These are phyloP conservation scores for Dictyophora rubrovolvata DNA, from an alignment of 768 basidiomycete species.

Conservation along the genomic window DNA sequence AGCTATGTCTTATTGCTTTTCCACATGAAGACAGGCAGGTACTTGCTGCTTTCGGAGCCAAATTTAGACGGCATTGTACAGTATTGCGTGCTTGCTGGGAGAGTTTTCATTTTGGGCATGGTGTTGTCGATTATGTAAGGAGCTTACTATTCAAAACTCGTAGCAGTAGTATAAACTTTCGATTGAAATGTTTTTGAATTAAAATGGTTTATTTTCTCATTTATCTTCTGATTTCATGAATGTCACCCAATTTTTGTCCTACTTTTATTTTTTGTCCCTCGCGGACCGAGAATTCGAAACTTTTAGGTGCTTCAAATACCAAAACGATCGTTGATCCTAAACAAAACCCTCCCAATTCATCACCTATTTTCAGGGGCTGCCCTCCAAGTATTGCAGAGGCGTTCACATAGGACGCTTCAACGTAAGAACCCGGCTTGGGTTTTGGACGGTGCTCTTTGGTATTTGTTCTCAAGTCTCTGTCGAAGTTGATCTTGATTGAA, in stretches of 20 bases:
- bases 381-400: slow-evolving; percentile 79
- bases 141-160: too few species aligned
- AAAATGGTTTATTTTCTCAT: too few species aligned
- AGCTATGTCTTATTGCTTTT: neutral
- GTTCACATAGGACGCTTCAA: slow-evolving; percentile 82
- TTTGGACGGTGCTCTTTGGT: slow-evolving; percentile 47
- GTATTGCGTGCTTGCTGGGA: neutral
- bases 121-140: too few species aligned
- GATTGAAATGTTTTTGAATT: too few species aligned
- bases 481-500: slow-evolving; percentile 92
- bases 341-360: slow-evolving; percentile 97
- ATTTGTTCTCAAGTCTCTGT: slow-evolving; percentile 87
- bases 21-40: neutral
- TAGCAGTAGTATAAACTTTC: too few species aligned
- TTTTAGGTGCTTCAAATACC: slow-evolving; percentile 86
- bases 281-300: slow-evolving; percentile 69
- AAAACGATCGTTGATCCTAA: slow-evolving; percentile 93
- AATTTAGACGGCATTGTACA: neutral
- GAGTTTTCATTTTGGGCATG: too few species aligned
- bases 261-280: slow-evolving; percentile 81
- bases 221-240: slow-evolving; percentile 11
- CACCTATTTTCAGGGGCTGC: slow-evolving; percentile 76
- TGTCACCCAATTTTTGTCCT: slow-evolving; percentile 70
- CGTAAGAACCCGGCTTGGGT: slow-evolving; percentile 77
- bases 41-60: neutral